Base-by-base conservation (phyloP, 1,284 basidiomycete genomes). In the Hemileia vastatrix region DNA sequence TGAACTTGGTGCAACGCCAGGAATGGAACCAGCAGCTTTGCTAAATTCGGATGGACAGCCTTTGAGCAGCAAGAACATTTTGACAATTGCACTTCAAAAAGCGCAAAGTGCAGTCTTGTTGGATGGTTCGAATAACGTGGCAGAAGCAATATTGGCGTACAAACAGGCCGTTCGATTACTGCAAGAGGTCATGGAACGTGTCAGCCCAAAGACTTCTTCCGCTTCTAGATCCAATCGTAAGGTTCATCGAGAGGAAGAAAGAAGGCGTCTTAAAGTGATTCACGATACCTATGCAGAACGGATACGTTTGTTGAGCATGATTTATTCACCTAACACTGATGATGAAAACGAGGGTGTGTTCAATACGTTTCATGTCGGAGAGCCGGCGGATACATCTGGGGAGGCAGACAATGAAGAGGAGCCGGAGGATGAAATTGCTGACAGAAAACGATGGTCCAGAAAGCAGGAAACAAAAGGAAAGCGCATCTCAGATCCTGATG, bases 251-350 rank as follows among this genome's bases (percentile, higher is more conserved):
- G 47, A n/a, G 40, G 77, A 77, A 52, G 77, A 77, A 64, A 69
- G 75, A 13, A 54, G 74, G 19, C 44, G 76, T 43, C 61, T 77
- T 9, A 59, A 65, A 32, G 76, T 77, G 19, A 77, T 77, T 47
- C 77, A 77, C 67, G 76, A 77, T 56, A 77, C 77, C 1, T 77
- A 77, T 64, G 72, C 72, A 21, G 76, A 77, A 56, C 72, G 77
- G 3, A 75, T 77, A 36, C 65, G 68, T 6, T 67, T 77, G 65
- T 68, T 77, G 45, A 69, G 71, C 5, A 65, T 71, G 57, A 75
- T 76, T n/a, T n/a, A n/a, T n/a, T n/a, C n/a, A n/a, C n/a, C n/a
- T n/a, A n/a, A n/a, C n/a, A n/a, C n/a, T n/a, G n/a, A n/a, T n/a
- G n/a, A n/a, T n/a, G n/a, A n/a, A n/a, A n/a, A n/a, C n/a, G n/a